Evolutionary conservation across 495 filamentous ascomycete genomes (phyloP).

Genomic region (Aspergillus ostianus): DNA sequence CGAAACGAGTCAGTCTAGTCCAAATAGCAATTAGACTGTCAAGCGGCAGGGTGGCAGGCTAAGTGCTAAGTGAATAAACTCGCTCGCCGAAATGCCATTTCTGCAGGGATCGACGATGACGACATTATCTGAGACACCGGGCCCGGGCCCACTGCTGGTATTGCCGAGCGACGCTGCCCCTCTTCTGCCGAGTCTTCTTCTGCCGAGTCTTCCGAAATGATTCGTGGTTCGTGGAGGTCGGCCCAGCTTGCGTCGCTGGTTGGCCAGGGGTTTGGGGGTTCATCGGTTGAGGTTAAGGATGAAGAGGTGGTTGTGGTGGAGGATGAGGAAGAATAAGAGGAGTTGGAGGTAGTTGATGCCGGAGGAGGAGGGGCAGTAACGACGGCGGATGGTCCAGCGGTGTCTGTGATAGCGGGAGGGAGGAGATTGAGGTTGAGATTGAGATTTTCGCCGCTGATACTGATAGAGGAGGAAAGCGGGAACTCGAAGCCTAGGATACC

Average conservation of each 20-base stretch:
- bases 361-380: neutral
- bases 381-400: neutral
- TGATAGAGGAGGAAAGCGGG: conserved; percentile 24
- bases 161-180: no score
- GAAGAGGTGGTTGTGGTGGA: neutral
- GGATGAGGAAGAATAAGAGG: neutral
- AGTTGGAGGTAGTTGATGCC: neutral
- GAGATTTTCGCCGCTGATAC: neutral
- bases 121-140: neutral
- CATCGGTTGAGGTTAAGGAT: neutral
- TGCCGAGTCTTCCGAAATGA: neutral
- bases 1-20: no score
- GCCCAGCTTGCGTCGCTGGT: neutral
- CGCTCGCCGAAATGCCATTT: neutral
- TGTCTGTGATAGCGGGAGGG: neutral
- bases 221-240: neutral
- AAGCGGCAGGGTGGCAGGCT: no score
- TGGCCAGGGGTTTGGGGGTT: neutral
- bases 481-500: conserved; percentile 34
- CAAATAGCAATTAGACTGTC: no score
- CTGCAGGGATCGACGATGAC: neutral
- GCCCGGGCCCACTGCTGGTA: neutral
- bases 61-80: neutral
- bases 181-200: neutral
- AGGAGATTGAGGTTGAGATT: neutral